Base-by-base conservation (phyloP, 345 rosid species). In the Aquilaria malaccensis region DNA sequence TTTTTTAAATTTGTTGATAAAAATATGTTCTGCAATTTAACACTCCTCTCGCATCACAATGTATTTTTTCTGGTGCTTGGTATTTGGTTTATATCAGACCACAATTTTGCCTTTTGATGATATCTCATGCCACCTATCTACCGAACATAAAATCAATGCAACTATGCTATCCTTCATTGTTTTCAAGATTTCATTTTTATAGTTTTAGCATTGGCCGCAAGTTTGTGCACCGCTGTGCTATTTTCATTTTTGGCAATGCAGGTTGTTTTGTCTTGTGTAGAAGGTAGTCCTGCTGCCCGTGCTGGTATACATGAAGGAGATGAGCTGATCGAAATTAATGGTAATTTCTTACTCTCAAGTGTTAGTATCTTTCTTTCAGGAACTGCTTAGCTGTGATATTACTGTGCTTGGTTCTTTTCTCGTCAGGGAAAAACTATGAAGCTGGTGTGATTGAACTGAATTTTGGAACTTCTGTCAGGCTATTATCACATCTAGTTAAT, bases 201-300 rank as follows among this genome's bases (percentile, higher is more conserved):
- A 1, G n/a, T 37, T 50, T 50, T 52, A 10, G 13, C 45, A 59
- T 59, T 58, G 14, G 29, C 58, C 43, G 58, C 29, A 51, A 45
- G 58, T 45, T 50, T 22, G 11, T 22, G 62, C 62, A 65, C 60
- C 31, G 50, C 33, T 49, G 13, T 53, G 30, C 52, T 46, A 10
- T 1, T 52, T 48, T 30, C 46, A 10, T 69, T 68, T 30, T 9
- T n/a, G 55, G 13, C 52, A 6, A 54, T 77, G 77, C 86, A 88
- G 96, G 88, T 86, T 67, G 90, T 91, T 59, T 69, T 91, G 82
- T 86, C 91, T 61, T 86, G 88, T 58, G 67, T 91, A 52, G 85
- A 91, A 32, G 90, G 80, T 70, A 79, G 96, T 70, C 98, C 98
- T 9, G 96, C 98, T 59, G 89, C 95, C 70, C 96, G 86, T 66